Percentiles rank a stretch among this genome's conserved stretches.
Conservation (phyloP, 352 stramenopile genomes). For the Phytophthora nicotianae region DNA sequence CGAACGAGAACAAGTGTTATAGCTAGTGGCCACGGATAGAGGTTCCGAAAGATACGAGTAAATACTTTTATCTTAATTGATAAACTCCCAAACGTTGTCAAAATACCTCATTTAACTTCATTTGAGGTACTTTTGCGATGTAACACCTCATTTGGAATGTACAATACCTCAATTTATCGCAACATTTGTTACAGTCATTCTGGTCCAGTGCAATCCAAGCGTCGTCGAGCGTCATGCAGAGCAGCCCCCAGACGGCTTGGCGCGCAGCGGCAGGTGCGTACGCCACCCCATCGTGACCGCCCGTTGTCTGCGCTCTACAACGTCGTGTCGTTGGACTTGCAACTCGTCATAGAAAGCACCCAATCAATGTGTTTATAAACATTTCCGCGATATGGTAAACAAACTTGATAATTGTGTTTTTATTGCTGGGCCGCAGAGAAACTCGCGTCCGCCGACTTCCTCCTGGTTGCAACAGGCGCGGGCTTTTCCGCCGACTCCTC, state of each 20-base stretch:
- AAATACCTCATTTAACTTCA: not conserved
- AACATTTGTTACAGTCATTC: conserved; percentile 17
- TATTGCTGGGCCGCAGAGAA: conserved; percentile 41
- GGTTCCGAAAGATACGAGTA: too few species aligned
- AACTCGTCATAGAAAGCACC: not conserved
- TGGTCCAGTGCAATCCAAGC: conserved; percentile 12
- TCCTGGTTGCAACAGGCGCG: conserved; percentile 88
- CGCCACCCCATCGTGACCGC: not conserved
- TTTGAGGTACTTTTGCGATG: not conserved
- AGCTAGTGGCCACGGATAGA: too few species aligned
- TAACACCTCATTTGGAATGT: not conserved
- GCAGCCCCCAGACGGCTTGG: conserved; percentile 22
- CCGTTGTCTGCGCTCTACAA: not conserved
- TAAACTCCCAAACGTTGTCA: too few species aligned
- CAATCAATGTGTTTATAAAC: not conserved
- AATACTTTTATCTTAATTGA: too few species aligned
- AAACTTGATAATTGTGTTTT: conserved; percentile 2
- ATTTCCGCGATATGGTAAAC: conserved; percentile 1
- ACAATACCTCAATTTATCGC: not conserved
- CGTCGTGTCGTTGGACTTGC: not conserved
- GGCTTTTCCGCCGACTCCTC: conserved; percentile 92
- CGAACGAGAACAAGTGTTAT: too few species aligned
- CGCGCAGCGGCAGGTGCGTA: conserved; percentile 41
- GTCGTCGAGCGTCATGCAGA: conserved; percentile 6
- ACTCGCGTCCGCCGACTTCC: conserved; percentile 79